These are phyloP conservation scores for Trichoderma atrobrunneum DNA, from an alignment of 2,329 filamentous ascomycete genomes.

Conservation along the genomic window DNA sequence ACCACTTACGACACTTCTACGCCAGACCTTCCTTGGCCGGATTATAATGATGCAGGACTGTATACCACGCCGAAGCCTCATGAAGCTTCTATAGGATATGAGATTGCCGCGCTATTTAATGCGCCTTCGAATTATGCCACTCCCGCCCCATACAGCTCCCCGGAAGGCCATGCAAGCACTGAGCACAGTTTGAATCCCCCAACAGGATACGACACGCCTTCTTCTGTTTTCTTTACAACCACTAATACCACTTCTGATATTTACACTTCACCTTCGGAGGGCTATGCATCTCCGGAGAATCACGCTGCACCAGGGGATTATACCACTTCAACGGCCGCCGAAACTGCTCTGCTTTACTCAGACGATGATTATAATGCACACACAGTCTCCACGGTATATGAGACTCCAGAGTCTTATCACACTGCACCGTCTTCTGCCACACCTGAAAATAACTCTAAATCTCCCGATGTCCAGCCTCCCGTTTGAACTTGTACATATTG, in stretches of 20 bases:
- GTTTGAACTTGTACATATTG: background rate
- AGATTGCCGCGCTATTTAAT: background rate
- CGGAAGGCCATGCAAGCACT: background rate
- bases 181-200: no score
- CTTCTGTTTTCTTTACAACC: background rate
- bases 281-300: background rate
- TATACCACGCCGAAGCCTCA: background rate
- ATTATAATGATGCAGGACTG: background rate
- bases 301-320: background rate
- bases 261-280: background rate
- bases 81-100: no score
- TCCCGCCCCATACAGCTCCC: background rate
- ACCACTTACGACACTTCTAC: background rate
- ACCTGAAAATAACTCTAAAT: background rate
- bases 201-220: background rate
- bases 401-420: background rate
- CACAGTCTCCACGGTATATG: background rate
- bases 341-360: background rate
- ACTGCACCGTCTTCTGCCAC: background rate
- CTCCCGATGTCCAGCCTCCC: background rate
- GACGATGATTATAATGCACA: background rate
- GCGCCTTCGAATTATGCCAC: background rate
- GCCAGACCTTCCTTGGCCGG: background rate
- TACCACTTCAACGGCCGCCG: background rate
- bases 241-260: background rate